Evolutionary conservation across 2,329 filamentous ascomycete species (phyloP), one percentile per base, ranked within the genome.

Genomic region (Aureobasidium sp.): DNA sequence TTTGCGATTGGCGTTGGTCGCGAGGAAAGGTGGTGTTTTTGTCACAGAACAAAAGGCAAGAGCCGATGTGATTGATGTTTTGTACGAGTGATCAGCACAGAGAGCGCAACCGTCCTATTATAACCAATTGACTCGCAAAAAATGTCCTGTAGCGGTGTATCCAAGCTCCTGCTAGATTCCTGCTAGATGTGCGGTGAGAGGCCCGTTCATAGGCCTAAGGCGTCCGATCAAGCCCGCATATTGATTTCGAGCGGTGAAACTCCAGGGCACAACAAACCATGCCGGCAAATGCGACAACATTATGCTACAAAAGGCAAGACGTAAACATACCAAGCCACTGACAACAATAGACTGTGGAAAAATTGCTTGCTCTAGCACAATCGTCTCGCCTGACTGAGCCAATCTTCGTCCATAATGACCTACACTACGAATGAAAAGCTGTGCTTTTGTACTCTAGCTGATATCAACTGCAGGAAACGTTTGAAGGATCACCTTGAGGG

Each of bases 201-300:
- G 44, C n/a, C 32, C 44, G 44, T 37, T 37, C 44, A 21, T 37
- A 22, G 30, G 44, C 44, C 34, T 49, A 39, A 39, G 45, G 45
- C 45, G 22, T 24, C 38, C 35, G 25, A 34, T 48, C 30, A 35
- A 27, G 29, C 29, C 42, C 44, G n/a, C 44, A 37, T 38, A 49
- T 49, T 49, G 39, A 39, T 49, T 48, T 48, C 32, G 14, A 39
- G 45, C 45, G 45, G 45, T 49, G 45, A 27, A 39, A 17, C 34
- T 38, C 22, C 24, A 39, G 45, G 45, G 45, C 45, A 39, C 12
- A 49, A 30, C 45, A 49, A 22, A 22, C 34, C 24, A 21, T 30
- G 34, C 35, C 44, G 30, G 17, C n/a, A 17, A 35, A 3, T 10
- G 11, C 4, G 30, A 27, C 14, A 48, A 48, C 44, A 48, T 24